Evolutionary conservation across 495 filamentous ascomycete genomes (phyloP), one percentile per base, ranked within the genome.

Genomic region (Penicillium dipodomyicola): DNA sequence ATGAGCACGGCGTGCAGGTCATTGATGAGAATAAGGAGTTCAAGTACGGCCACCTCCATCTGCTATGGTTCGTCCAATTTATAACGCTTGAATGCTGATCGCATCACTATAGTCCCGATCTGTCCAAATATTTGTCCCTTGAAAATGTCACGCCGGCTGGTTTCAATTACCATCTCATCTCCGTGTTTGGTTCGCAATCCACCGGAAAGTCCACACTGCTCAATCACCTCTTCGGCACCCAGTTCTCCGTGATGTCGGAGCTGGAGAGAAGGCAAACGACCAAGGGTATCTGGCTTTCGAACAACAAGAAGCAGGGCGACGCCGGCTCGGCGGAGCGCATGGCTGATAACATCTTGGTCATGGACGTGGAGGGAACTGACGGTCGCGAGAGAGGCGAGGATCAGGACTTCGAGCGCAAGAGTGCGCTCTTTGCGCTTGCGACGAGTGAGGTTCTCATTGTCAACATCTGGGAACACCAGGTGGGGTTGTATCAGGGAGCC

Each of bases 381-480:
- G 94, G 94, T 49, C 85, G 94, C 59, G 94, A 98, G 76, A 80
- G 94, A 64, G 94, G 94, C 53, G 94, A 98, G 70, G 94, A 98
- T 68, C 94, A 98, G 73, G 94, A 98, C 68, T 98, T 98, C 68
- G 94, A 98, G 80, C 83, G 94, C 62, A 98, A 98, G 76, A 95
- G 90, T 71, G 94, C 94, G 30, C 82, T 98, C 17, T 98, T 98
- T 71, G 94, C 94, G 17, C 80, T 98, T 63, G 94, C 94, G 40
- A 98, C 94, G 25, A 97, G 93, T 74, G 94, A 98, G 77, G 94
- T 98, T 49, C 80, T 98, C 57, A 95, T 98, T 68, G 89, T 98
- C 68, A 98, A 98, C 65, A 92, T 98, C 58, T 98, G 94, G 94
- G 94, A 98, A 74, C 92, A 96, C 72, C 94, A 98, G 72, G 94